These are phyloP conservation scores for Byssothecium circinans DNA, from an alignment of 2,329 filamentous ascomycete genomes.

Conservation along the genomic window DNA sequence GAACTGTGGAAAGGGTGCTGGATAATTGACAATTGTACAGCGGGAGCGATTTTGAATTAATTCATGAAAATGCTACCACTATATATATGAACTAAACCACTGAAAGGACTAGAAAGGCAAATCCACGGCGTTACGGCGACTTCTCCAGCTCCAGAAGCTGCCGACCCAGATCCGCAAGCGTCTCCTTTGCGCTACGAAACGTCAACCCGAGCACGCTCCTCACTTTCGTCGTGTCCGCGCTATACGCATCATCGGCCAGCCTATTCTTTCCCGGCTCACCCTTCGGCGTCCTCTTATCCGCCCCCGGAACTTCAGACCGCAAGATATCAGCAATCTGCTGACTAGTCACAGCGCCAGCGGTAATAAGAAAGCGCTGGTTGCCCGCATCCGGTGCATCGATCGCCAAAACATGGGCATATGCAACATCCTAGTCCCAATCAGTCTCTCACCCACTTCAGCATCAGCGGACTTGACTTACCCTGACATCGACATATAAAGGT, in stretches of 20 bases:
- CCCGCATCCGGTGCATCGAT: conserved; percentile 55
- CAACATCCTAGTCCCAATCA: conserved; percentile 49
- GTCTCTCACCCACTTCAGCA: conserved; percentile 35
- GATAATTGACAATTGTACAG: too few relatives aligned
- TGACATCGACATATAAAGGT: conserved; percentile 45
- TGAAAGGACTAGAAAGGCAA: too few relatives aligned
- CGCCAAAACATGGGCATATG: conserved; percentile 60
- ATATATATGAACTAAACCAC: too few relatives aligned
- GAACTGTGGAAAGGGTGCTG: too few relatives aligned
- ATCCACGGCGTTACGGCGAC: not conserved
- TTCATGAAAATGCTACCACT: too few relatives aligned
- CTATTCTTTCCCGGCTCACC: conserved; percentile 20
- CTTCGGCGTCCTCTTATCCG: conserved; percentile 49
- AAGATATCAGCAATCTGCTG: conserved; percentile 58
- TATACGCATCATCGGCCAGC: conserved; percentile 35
- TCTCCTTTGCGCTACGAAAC: conserved; percentile 56
- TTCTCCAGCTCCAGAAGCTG: conserved; percentile 54
- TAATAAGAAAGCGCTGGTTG: conserved; percentile 60
- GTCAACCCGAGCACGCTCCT: conserved; percentile 57
- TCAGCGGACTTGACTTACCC: conserved; percentile 25
- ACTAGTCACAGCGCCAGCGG: conserved; percentile 58
- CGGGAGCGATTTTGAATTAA: too few relatives aligned
- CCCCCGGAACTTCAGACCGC: conserved; percentile 52
- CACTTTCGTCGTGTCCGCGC: conserved; percentile 55
- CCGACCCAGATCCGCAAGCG: conserved; percentile 60